Conservation (phyloP, 2,329 filamentous ascomycete genomes). For the Ophiostoma novo-ulmi region DNA sequence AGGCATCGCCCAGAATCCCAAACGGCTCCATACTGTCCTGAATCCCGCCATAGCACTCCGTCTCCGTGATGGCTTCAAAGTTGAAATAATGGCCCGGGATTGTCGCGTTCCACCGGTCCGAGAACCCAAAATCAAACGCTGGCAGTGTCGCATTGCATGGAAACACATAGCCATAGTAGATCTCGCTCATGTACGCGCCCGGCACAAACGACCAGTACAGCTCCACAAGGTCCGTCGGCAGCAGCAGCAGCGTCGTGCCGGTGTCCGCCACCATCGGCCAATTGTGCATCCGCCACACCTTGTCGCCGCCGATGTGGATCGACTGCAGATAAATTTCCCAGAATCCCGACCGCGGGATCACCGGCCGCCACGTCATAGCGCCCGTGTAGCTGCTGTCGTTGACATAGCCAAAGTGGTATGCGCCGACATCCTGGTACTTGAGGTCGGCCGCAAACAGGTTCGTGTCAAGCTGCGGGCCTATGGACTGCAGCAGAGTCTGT, state of each 20-base stretch:
- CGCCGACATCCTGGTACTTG: constrained; percentile 43
- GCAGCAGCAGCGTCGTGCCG: constrained; percentile 61
- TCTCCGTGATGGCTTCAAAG: constrained; percentile 45
- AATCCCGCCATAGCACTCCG: constrained; percentile 70
- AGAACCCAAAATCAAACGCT: constrained; percentile 48
- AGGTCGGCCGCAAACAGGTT: constrained; percentile 49
- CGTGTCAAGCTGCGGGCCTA: constrained; percentile 39
- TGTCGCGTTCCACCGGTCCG: constrained; percentile 40
- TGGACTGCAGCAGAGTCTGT: constrained; percentile 43
- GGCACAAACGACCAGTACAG: constrained; percentile 56
- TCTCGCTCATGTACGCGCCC: constrained; percentile 46
- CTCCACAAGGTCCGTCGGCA: constrained; percentile 50
- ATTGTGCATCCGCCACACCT: constrained; percentile 37
- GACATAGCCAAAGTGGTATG: constrained; percentile 49
- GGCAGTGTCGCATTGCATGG: constrained; percentile 49
- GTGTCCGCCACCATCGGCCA: constrained; percentile 61
- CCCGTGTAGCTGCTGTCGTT: constrained; percentile 38
- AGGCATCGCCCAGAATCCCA: constrained; percentile 71
- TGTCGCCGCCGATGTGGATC: constrained; percentile 35
- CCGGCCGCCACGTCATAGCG: constrained; percentile 41
- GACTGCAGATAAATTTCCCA: constrained; percentile 39
- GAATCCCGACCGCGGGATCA: constrained; percentile 49
- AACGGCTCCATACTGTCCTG: constrained; percentile 52
- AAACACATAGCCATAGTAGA: constrained; percentile 47
- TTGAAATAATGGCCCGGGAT: constrained; percentile 48